Conservation (phyloP, 805 yeast genomes). For the Candida boleticola region DNA sequence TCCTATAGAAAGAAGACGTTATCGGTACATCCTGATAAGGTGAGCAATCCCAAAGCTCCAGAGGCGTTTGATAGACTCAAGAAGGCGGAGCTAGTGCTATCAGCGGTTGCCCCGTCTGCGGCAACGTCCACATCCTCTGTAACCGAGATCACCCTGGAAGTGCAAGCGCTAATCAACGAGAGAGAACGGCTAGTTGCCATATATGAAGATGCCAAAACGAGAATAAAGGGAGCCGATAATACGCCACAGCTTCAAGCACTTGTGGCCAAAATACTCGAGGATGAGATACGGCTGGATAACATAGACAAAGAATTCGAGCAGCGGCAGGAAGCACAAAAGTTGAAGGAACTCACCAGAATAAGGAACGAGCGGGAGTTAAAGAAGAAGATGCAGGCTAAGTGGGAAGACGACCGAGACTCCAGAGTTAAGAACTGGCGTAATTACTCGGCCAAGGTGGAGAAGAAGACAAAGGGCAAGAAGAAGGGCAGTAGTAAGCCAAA, state of each 20-base stretch:
- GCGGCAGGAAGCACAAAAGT: constrained; percentile 24
- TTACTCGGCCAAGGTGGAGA: constrained; percentile 42
- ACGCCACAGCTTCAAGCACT: constrained; percentile 26
- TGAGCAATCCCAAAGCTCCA: constrained; percentile 54
- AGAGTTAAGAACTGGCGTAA: constrained; percentile 62
- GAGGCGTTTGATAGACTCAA: constrained; percentile 61
- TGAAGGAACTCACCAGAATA: constrained; percentile 26
- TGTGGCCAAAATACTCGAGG: constrained; percentile 45
- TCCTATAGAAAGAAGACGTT: constrained; percentile 58
- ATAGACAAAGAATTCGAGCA: constrained; percentile 25
- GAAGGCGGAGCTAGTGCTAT: constrained; percentile 45
- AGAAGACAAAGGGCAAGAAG: constrained; percentile 45
- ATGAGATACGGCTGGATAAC: constrained; percentile 28
- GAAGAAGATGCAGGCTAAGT: constrained; percentile 42
- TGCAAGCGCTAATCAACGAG: constrained; percentile 11
- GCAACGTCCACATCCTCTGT: not conserved
- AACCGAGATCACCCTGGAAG: not conserved
- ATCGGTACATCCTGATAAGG: constrained; percentile 69
- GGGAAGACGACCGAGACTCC: constrained; percentile 61
- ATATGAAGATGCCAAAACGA: constrained; percentile 20
- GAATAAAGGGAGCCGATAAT: not conserved
- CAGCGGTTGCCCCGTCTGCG: constrained; percentile 10
- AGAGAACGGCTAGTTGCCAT: constrained; percentile 25
- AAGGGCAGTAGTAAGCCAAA: constrained; percentile 22
- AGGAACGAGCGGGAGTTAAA: constrained; percentile 41